phyloP scores from a whole-genome alignment of 2,329 filamentous ascomycete genomes.

The Knufia petricola region DNA sequence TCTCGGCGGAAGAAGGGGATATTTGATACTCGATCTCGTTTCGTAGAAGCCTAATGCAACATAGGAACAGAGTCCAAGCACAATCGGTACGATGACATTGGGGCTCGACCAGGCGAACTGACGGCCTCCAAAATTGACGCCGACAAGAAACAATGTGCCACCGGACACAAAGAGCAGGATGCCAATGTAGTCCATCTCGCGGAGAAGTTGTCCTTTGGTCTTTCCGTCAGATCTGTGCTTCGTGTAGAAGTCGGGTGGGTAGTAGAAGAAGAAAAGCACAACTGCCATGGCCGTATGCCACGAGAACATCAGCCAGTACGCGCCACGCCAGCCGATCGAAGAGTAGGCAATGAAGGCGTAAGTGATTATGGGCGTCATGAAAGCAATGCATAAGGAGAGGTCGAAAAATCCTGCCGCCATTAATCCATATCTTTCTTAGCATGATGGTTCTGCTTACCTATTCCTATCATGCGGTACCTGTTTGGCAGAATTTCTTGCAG shows the following conservation, averaged over 20 bases:
- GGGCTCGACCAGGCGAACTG: conserved; percentile 37
- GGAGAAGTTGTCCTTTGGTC: conserved; percentile 30
- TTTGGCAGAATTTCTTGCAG: conserved; percentile 17
- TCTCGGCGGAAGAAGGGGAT: conserved; percentile 36
- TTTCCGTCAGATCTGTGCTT: conserved; percentile 26
- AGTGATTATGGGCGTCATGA: conserved; percentile 42
- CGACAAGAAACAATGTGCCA: conserved; percentile 36
- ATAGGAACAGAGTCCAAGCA: conserved; percentile 32
- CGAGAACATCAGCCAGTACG: conserved; percentile 30
- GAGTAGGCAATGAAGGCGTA: conserved; percentile 37
- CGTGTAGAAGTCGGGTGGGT: conserved; percentile 38
- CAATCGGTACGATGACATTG: conserved; percentile 29
- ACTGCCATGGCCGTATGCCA: conserved; percentile 8
- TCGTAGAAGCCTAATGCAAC: conserved; percentile 33
- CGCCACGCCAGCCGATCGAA: conserved; percentile 39
- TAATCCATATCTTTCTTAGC: too few relatives aligned
- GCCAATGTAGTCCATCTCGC: conserved; percentile 39
- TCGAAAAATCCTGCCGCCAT: too few relatives aligned
- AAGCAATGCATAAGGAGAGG: too few relatives aligned
- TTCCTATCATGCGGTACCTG: too few relatives aligned
- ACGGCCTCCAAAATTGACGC: conserved; percentile 36
- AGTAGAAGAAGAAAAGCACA: conserved; percentile 33
- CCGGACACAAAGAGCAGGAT: conserved; percentile 36
- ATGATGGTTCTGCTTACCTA: too few relatives aligned
- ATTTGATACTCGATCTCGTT: conserved; percentile 28